Conservation (phyloP, 139 green algal species). For the Chlorella vulgaris region DNA sequence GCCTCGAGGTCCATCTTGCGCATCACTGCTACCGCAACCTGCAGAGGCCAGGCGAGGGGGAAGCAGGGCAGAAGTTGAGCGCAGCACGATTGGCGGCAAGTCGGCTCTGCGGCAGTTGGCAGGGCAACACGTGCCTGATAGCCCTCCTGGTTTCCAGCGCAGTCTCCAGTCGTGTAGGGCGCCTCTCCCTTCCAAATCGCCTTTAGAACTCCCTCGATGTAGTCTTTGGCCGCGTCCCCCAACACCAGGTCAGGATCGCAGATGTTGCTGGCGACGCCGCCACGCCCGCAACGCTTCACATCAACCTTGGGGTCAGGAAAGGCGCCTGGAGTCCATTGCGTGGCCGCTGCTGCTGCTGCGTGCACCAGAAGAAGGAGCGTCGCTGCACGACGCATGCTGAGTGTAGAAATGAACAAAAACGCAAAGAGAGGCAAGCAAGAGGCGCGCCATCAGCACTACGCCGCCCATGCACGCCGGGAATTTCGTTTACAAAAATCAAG, state of each 20-base stretch:
- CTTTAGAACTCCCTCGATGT: constrained; percentile 57
- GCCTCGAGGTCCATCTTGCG: constrained; percentile 39
- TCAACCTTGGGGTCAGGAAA: constrained; percentile 44
- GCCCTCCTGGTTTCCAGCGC: constrained; percentile 32
- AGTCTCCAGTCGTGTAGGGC: constrained; percentile 42
- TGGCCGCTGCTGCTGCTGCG: not conserved
- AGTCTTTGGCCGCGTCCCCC: constrained; percentile 25
- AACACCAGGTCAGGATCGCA: constrained; percentile 63
- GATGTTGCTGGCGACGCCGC: constrained; percentile 36
- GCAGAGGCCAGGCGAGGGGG: not conserved
- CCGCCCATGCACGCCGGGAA: no score
- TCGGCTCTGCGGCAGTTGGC: not conserved
- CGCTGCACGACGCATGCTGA: not conserved
- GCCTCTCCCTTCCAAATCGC: constrained; percentile 47
- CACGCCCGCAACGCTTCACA: constrained; percentile 21
- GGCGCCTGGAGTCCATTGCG: constrained; percentile 23
- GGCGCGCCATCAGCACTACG: no score
- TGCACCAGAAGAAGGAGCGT: not conserved
- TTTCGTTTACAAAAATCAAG: no score
- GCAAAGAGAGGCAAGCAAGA: not conserved
- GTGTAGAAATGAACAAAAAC: not conserved
- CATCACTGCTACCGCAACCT: constrained; percentile 72
- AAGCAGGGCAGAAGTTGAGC: no score
- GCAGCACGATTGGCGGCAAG: no score
- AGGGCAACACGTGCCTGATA: constrained; percentile 44